Percentiles rank a stretch among this genome's conserved stretches.
Conservation (phyloP, 768 basidiomycete species). For the Leucogyrophana mollusca region DNA sequence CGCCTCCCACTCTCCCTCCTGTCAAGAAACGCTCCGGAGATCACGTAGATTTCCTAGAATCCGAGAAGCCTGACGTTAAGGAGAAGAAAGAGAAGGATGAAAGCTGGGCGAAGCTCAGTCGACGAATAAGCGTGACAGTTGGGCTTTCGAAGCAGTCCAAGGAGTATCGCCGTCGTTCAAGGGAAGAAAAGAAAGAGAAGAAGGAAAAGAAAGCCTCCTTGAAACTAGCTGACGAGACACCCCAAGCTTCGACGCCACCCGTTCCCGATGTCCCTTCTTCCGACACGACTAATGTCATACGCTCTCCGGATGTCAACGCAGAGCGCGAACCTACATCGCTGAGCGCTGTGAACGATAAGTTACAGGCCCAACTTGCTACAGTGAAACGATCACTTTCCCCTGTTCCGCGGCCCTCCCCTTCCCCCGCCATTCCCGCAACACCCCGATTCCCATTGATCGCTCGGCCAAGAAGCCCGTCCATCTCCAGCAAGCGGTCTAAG, state of each 20-base stretch:
- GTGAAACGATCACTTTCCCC: conserved; percentile 24
- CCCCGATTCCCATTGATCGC: conserved; percentile 22
- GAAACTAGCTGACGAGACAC: conserved; percentile 28
- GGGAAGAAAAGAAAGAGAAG: conserved; percentile 38
- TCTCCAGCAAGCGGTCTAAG: conserved; percentile 34
- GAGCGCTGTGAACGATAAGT: conserved; percentile 23
- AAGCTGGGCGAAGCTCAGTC: conserved; percentile 63
- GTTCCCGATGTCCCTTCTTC: conserved; percentile 2
- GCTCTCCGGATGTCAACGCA: conserved; percentile 3
- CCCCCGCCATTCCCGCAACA: conserved; percentile 14
- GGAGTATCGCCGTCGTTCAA: conserved; percentile 22
- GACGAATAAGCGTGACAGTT: conserved; percentile 61
- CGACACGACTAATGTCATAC: conserved; percentile 4
- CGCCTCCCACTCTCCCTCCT: conserved; percentile 6
- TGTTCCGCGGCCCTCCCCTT: conserved; percentile 17
- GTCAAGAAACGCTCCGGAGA: conserved; percentile 17
- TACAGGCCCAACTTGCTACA: conserved; percentile 21
- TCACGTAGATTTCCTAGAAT: conserved; percentile 36
- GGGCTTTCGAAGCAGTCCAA: conserved; percentile 36
- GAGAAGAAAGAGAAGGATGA: conserved; percentile 40
- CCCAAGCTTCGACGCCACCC: conserved; percentile 5
- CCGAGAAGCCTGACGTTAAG: conserved; percentile 32
- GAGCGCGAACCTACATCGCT: conserved; percentile 22
- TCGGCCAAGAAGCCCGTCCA: conserved; percentile 26
- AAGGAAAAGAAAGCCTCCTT: conserved; percentile 25